Percentiles rank a stretch among this genome's conserved stretches.
These are phyloP conservation scores for Ascochyta rabiei DNA, from an alignment of 2,329 filamentous ascomycete genomes.

Conservation along the genomic window DNA sequence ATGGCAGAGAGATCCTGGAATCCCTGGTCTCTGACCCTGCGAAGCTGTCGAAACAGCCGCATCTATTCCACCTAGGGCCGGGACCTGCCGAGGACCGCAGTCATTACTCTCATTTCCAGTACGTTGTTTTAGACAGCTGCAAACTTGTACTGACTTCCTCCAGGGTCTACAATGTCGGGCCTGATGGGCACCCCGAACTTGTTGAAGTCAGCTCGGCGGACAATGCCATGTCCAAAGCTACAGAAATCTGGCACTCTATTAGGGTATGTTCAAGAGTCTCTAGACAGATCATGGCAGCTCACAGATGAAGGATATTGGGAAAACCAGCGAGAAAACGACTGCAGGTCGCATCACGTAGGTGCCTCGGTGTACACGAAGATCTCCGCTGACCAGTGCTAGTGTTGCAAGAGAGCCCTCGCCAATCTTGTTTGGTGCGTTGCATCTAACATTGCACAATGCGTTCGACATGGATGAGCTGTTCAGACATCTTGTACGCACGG, in stretches of 20 bases:
- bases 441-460: constrained; percentile 61
- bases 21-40: constrained; percentile 52
- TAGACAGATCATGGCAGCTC: not conserved
- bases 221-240: constrained; percentile 43
- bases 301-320: constrained; percentile 40
- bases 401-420: constrained; percentile 67
- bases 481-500: constrained; percentile 58
- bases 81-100: constrained; percentile 50
- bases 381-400: constrained; percentile 4
- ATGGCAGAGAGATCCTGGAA: constrained; percentile 51
- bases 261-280: constrained; percentile 4
- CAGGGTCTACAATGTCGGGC: constrained; percentile 60
- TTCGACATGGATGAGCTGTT: constrained; percentile 70
- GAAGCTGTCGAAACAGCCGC: constrained; percentile 51
- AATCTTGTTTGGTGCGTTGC: constrained; percentile 64
- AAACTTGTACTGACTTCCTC: not conserved
- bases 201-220: constrained; percentile 43
- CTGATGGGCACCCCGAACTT: constrained; percentile 52
- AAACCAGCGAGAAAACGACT: constrained; percentile 48
- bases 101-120: constrained; percentile 58
- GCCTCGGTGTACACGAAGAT: not conserved
- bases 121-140: not conserved
- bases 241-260: constrained; percentile 40
- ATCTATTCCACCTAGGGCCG: constrained; percentile 52
- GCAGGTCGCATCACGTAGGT: constrained; percentile 61